A percentile compares a stretch with the other conserved stretches of the same genome.
Conservation (phyloP, 2,329 filamentous ascomycete genomes). For the Claviceps capensis region DNA sequence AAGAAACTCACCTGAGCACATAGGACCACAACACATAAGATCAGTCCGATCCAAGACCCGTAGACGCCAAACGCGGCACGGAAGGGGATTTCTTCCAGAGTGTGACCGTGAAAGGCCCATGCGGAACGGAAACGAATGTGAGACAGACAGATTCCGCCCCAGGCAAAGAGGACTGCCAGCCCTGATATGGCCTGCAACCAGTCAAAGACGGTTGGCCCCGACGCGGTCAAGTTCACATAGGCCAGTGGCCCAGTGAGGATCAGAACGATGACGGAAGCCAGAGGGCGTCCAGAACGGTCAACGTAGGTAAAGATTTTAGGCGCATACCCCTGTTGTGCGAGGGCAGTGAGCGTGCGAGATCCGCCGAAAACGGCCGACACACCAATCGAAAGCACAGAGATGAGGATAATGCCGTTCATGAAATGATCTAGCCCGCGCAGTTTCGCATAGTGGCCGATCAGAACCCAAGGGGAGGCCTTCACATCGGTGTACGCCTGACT, state of each 20-base stretch:
- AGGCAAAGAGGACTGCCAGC: conserved; percentile 49
- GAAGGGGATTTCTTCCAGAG: conserved; percentile 53
- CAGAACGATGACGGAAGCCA: conserved; percentile 30
- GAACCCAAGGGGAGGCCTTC: conserved; percentile 34
- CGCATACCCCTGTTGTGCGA: conserved; percentile 41
- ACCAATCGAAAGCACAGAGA: conserved; percentile 41
- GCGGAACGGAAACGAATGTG: conserved; percentile 55
- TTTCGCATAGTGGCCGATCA: conserved; percentile 32
- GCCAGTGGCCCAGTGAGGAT: conserved; percentile 34
- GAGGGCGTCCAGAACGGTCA: conserved; percentile 37
- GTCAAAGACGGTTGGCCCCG: conserved; percentile 40
- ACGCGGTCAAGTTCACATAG: conserved; percentile 30
- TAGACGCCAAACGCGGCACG: conserved; percentile 42
- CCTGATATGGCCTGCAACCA: conserved; percentile 54
- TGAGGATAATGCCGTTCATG: conserved; percentile 40
- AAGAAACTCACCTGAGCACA: conserved; percentile 30
- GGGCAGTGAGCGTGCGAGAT: conserved; percentile 40
- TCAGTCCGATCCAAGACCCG: conserved; percentile 49
- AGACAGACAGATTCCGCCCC: conserved; percentile 50
- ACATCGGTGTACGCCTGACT: conserved; percentile 29
- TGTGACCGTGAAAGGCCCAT: conserved; percentile 43
- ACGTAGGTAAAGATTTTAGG: conserved; percentile 40
- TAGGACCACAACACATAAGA: conserved; percentile 39
- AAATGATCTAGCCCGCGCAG: conserved; percentile 34
- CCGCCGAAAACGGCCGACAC: conserved; percentile 41